phyloP scores from a whole-genome alignment of 179 eudicot species.

The Carnegiea gigantea region DNA sequence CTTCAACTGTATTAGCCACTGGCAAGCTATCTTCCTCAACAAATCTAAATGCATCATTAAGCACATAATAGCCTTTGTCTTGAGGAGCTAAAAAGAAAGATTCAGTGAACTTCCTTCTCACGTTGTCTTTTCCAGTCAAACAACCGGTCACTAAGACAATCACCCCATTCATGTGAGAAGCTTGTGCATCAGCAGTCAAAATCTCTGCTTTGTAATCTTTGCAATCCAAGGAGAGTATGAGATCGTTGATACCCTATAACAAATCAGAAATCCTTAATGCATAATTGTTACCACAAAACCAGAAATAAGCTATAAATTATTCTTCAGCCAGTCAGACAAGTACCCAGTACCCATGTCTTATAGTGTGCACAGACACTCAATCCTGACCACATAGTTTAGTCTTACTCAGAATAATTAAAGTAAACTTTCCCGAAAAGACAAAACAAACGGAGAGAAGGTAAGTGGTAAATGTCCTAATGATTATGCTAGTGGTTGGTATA shows the following conservation, averaged over 20 bases:
- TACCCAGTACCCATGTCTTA: background rate
- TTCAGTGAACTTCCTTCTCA: conserved; percentile 48
- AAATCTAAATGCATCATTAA: conserved; percentile 52
- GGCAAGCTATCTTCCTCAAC: conserved; percentile 26
- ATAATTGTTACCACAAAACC: background rate
- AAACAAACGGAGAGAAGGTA: background rate
- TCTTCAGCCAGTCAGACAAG: background rate
- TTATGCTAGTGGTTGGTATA: background rate
- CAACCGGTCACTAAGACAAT: conserved; percentile 58
- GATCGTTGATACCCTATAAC: conserved; percentile 47
- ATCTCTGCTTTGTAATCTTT: conserved; percentile 38
- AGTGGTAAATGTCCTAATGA: background rate
- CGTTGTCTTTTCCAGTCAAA: conserved; percentile 41
- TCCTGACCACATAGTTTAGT: background rate
- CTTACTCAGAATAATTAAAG: background rate
- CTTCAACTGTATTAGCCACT: conserved; percentile 19
- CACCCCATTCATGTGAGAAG: conserved; percentile 48
- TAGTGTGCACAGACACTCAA: background rate
- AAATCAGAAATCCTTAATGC: background rate
- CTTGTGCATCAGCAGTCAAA: conserved; percentile 51
- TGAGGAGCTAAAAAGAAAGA: conserved; percentile 68
- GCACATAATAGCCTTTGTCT: conserved; percentile 48
- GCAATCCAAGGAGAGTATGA: conserved; percentile 38
- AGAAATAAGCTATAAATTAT: background rate
- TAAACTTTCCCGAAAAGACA: background rate